phyloP scores from a whole-genome alignment of 2,329 filamentous ascomycete genomes.

The Ophiostoma montium region DNA sequence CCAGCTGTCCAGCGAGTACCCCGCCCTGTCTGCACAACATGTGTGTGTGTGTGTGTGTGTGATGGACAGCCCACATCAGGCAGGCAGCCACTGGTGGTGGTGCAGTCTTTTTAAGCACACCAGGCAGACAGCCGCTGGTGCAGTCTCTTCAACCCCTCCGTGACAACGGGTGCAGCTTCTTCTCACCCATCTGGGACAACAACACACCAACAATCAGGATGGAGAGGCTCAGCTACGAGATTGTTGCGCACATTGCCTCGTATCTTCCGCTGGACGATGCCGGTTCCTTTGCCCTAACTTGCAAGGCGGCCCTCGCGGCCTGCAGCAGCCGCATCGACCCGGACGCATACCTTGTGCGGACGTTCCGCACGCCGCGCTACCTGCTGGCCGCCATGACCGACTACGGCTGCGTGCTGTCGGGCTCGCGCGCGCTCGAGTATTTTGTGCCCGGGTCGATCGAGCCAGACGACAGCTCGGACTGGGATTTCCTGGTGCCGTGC shows the following conservation, averaged over 20 bases:
- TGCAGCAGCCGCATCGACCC: slow-evolving; percentile 8
- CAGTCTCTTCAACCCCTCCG: no score
- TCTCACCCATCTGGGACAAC: no score
- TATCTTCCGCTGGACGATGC: slow-evolving; percentile 6
- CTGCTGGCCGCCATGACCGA: slow-evolving; percentile 11
- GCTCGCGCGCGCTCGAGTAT: slow-evolving; percentile 11
- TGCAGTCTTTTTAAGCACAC: no score
- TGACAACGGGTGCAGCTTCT: no score
- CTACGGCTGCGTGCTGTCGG: slow-evolving; percentile 10
- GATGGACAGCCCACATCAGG: no score
- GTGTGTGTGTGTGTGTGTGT: no score
- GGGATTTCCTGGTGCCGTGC: slow-evolving; percentile 13
- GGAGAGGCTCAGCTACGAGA: slow-evolving; percentile 11
- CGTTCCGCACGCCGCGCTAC: slow-evolving; percentile 5
- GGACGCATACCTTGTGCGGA: slow-evolving; percentile 4
- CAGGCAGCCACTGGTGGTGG: no score
- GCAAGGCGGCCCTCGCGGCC: not conserved
- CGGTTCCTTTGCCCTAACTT: not conserved
- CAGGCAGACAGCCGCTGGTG: no score
- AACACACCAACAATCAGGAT: no score
- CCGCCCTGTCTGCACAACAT: no score
- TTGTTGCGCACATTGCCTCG: slow-evolving; percentile 6
- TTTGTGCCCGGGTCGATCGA: slow-evolving; percentile 11
- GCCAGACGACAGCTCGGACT: slow-evolving; percentile 5
- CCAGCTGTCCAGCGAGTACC: no score